Percentiles rank a stretch among this genome's conserved stretches.
phyloP scores from a whole-genome alignment of 768 basidiomycete species.

The Kwoniella heveanensis region DNA sequence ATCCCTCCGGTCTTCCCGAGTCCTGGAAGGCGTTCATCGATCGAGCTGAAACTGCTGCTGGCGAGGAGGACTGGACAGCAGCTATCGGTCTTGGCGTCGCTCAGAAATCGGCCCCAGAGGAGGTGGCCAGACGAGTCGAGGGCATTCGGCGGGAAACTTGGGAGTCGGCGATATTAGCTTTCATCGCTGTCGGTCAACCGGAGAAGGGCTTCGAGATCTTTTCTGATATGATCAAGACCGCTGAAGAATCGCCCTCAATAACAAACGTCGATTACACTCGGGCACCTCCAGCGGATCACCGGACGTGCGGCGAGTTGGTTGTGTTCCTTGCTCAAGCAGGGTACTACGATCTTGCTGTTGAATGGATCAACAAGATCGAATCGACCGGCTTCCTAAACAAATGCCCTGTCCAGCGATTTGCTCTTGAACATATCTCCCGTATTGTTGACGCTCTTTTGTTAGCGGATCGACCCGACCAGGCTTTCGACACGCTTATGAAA shows the following conservation, averaged over 20 bases:
- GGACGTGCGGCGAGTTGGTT: slow-evolving; percentile 16
- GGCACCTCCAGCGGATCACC: slow-evolving; percentile 16
- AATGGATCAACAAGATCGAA: slow-evolving; percentile 18
- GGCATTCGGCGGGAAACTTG: slow-evolving; percentile 15
- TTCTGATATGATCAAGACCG: slow-evolving; percentile 68
- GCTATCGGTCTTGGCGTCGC: neutral
- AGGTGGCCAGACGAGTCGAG: neutral
- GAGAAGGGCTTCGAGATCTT: slow-evolving; percentile 69
- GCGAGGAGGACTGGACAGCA: slow-evolving; percentile 2
- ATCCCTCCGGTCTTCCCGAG: slow-evolving; percentile 15
- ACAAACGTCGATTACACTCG: neutral
- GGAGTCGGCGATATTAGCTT: slow-evolving; percentile 63
- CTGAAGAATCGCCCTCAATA: slow-evolving; percentile 38
- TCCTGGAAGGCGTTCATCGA: slow-evolving; percentile 23
- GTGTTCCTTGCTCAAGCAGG: slow-evolving; percentile 17
- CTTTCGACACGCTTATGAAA: neutral
- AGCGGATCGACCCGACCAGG: slow-evolving; percentile 3
- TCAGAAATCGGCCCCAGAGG: neutral
- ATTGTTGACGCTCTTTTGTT: slow-evolving; percentile 16
- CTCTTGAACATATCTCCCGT: slow-evolving; percentile 14
- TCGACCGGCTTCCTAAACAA: slow-evolving; percentile 12
- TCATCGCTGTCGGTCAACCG: slow-evolving; percentile 68
- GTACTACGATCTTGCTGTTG: slow-evolving; percentile 25
- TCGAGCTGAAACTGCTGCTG: neutral
- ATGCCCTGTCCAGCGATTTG: slow-evolving; percentile 1